phyloP scores from a whole-genome alignment of 306 rosid species.

The Castanea sativa region DNA sequence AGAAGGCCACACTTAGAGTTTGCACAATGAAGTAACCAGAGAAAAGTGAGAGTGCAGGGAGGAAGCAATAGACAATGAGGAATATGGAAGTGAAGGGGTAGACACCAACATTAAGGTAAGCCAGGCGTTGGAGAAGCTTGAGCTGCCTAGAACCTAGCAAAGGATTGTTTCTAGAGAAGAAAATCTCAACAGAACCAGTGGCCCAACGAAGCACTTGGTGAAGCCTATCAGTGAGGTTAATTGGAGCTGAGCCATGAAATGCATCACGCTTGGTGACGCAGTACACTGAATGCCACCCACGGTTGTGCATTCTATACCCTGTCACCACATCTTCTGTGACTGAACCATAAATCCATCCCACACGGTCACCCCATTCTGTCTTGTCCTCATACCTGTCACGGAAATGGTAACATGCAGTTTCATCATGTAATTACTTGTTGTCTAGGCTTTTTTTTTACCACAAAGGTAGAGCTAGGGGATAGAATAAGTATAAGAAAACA shows the following conservation, averaged over 20 bases:
- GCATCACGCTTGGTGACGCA: constrained; percentile 54
- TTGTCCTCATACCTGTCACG: constrained; percentile 50
- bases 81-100: constrained; percentile 55
- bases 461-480: too few relatives aligned
- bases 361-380: constrained; percentile 61
- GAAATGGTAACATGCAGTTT: not conserved
- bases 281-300: constrained; percentile 59
- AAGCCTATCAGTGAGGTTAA: constrained; percentile 46
- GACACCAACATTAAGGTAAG: constrained; percentile 50
- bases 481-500: too few relatives aligned
- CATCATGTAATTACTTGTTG: not conserved
- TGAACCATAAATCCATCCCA: constrained; percentile 62
- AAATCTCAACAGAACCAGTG: constrained; percentile 56
- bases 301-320: constrained; percentile 57
- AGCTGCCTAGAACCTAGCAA: constrained; percentile 33
- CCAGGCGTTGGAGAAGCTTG: constrained; percentile 38
- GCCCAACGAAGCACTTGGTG: constrained; percentile 63
- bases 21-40: constrained; percentile 50
- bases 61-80: constrained; percentile 54
- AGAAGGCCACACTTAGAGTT: constrained; percentile 32
- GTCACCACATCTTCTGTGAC: constrained; percentile 61
- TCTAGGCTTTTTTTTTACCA: too few relatives aligned
- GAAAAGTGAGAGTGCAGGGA: constrained; percentile 47
- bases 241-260: constrained; percentile 53
- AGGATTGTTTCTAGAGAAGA: constrained; percentile 54